Base-by-base conservation (phyloP, 2,329 filamentous ascomycete genomes). In the Emergomyces africanus region DNA sequence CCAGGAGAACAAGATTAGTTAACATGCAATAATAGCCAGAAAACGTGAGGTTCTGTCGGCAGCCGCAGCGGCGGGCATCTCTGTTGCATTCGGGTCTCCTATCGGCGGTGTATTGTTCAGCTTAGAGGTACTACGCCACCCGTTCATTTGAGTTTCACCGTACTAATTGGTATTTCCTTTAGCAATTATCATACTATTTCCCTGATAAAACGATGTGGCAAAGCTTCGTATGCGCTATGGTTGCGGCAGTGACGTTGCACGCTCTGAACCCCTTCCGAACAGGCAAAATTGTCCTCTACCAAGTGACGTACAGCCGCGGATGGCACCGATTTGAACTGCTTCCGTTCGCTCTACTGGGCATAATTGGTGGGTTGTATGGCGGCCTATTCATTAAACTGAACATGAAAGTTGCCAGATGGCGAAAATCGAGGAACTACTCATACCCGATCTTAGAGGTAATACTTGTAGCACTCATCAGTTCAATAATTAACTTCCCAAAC, bases 121-220 rank as follows among this genome's bases (percentile, higher is more conserved):
- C 73, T 82, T 97, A n/a, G 92, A 96, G 76, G 84, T 87, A 75
- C 64, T 71, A 59, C 49, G 5, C 37, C n/a, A n/a, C n/a, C 28
- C 20, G 28, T 12, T 25, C 20, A 39, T 54, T 37, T 25, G 48
- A 39, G 30, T 60, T 28, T 46, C 1, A 48, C 25, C 4, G 55
- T 50, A 33, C 64, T 70, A 55, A 74, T 54, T 23, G 18, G 1
- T 12, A 2, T n/a, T 20, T 35, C 28, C 37, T n/a, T n/a, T 61
- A 88, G 82, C 90, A 95, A 81, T 78, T 97, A 2, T 95, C 90
- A 0, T 97, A 96, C 72, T 97, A 96, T 73, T 97, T 97, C 66
- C 92, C 94, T 0, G 92, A 97, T 74, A 97, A 97, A 74, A 97
- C 94, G 10, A 97, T 99, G 94, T 99, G 94, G 94, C 94, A 96